Percentiles rank a stretch among this genome's conserved stretches.
phyloP scores from a whole-genome alignment of 2,329 filamentous ascomycete species.

The Sporothrix brunneoviolacea region DNA sequence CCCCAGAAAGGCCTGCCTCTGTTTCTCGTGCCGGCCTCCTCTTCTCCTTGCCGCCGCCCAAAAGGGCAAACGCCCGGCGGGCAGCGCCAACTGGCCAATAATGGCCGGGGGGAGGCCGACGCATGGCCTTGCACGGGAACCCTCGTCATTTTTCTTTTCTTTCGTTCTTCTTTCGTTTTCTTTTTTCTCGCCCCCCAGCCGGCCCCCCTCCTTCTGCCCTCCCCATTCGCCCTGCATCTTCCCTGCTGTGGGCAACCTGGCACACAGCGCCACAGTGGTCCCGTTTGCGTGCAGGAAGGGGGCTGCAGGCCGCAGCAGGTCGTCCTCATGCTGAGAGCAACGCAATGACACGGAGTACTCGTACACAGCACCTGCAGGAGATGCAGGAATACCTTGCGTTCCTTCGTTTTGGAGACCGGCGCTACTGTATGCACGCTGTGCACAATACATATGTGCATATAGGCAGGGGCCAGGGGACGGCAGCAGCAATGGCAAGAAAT shows the following conservation, averaged over 20 bases:
- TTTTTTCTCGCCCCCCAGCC: neutral
- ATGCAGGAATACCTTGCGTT: too few relatives aligned
- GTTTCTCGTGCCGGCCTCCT: neutral
- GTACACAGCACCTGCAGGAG: neutral
- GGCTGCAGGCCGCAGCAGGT: neutral
- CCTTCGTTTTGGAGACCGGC: too few relatives aligned
- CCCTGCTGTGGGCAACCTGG: too few relatives aligned
- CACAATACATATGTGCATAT: neutral
- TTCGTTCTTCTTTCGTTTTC: neutral
- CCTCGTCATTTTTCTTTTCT: neutral
- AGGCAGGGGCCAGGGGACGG: too few relatives aligned
- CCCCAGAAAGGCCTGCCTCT: neutral
- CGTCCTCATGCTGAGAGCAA: constrained; percentile 13
- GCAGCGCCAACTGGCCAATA: constrained; percentile 7
- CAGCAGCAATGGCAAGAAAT: too few relatives aligned
- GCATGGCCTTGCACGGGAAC: too few relatives aligned
- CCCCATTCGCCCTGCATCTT: too few relatives aligned
- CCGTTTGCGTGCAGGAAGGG: neutral
- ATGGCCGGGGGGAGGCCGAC: constrained; percentile 2
- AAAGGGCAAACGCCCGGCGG: constrained; percentile 3
- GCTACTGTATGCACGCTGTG: constrained; percentile 1
- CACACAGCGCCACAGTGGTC: too few relatives aligned
- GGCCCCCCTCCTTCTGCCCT: too few relatives aligned
- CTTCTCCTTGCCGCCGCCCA: constrained; percentile 1
- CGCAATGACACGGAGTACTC: constrained; percentile 14